Conservation (phyloP, 2,329 filamentous ascomycete genomes). For the Sporothrix pseudoabietina region DNA sequence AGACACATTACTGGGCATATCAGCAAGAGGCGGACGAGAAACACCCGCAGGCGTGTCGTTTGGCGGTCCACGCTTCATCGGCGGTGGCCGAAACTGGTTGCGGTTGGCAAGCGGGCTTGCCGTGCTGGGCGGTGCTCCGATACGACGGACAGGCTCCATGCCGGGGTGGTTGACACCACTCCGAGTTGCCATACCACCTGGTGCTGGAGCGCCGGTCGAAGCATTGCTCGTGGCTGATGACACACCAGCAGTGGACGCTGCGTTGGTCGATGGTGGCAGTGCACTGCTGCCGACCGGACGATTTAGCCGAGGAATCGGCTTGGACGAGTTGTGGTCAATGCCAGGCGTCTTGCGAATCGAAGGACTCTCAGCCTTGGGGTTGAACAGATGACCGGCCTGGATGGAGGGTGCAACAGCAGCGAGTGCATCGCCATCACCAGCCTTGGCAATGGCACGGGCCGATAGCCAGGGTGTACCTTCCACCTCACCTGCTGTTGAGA, state of each 20-base stretch:
- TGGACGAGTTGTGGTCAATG: slow-evolving; percentile 77
- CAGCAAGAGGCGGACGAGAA: slow-evolving; percentile 51
- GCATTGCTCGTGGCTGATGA: neutral
- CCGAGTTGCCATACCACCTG: slow-evolving; percentile 14
- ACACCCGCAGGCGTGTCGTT: slow-evolving; percentile 34
- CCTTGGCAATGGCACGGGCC: slow-evolving; percentile 62
- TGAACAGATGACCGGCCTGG: slow-evolving; percentile 61
- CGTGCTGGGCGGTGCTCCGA: slow-evolving; percentile 58
- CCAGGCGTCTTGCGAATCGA: slow-evolving; percentile 88
- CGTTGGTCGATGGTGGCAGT: slow-evolving; percentile 37
- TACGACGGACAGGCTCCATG: slow-evolving; percentile 57
- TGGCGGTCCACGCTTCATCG: slow-evolving; percentile 56
- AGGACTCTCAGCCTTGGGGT: slow-evolving; percentile 75
- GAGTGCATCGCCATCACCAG: slow-evolving; percentile 50
- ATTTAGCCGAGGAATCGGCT: slow-evolving; percentile 62
- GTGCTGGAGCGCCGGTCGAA: neutral
- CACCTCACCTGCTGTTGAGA: neutral
- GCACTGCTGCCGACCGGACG: slow-evolving; percentile 46
- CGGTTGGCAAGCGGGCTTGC: slow-evolving; percentile 62
- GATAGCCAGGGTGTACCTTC: slow-evolving; percentile 66
- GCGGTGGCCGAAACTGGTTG: slow-evolving; percentile 60
- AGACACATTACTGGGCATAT: slow-evolving; percentile 52
- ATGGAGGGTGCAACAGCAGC: slow-evolving; percentile 47
- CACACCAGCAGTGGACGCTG: neutral
- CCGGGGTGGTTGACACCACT: slow-evolving; percentile 53